Evolutionary conservation across 352 stramenopile species (phyloP).

Genomic region (Phytophthora fragariaefolia): DNA sequence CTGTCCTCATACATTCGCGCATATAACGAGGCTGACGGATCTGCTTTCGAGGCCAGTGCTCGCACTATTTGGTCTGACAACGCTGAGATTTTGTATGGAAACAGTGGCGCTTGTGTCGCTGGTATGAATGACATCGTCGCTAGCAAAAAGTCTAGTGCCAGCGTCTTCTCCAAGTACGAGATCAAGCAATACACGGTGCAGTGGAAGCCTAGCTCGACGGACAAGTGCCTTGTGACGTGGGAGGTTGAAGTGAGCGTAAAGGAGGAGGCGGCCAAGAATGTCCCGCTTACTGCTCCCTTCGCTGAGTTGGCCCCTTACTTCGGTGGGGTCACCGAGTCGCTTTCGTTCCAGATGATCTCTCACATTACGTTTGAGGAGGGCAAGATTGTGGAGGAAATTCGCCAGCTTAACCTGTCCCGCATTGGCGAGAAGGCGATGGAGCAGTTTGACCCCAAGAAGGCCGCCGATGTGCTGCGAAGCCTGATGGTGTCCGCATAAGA

Average conservation of each 20-base stretch:
- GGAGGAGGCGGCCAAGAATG: conserved; percentile 53
- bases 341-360: conserved; percentile 78
- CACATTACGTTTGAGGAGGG: conserved; percentile 85
- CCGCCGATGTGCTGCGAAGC: conserved; percentile 60
- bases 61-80: conserved; percentile 65
- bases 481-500: conserved; percentile 40
- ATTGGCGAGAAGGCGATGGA: conserved; percentile 60
- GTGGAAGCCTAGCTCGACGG: conserved; percentile 70
- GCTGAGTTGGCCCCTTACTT: conserved; percentile 61
- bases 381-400: conserved; percentile 82
- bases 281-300: conserved; percentile 73
- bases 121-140: conserved; percentile 68
- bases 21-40: conserved; percentile 67
- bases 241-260: conserved; percentile 69
- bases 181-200: conserved; percentile 86
- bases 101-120: conserved; percentile 44
- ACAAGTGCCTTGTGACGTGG: conserved; percentile 83
- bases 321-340: conserved; percentile 46
- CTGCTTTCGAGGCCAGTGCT: conserved; percentile 62
- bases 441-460: conserved; percentile 69
- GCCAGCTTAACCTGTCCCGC: conserved; percentile 70
- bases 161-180: conserved; percentile 80
- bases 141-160: conserved; percentile 63
- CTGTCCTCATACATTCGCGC: conserved; percentile 73
- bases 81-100: conserved; percentile 77